Evolutionary conservation across 768 basidiomycete genomes (phyloP).

Genomic region (Sutorius australiensis): DNA sequence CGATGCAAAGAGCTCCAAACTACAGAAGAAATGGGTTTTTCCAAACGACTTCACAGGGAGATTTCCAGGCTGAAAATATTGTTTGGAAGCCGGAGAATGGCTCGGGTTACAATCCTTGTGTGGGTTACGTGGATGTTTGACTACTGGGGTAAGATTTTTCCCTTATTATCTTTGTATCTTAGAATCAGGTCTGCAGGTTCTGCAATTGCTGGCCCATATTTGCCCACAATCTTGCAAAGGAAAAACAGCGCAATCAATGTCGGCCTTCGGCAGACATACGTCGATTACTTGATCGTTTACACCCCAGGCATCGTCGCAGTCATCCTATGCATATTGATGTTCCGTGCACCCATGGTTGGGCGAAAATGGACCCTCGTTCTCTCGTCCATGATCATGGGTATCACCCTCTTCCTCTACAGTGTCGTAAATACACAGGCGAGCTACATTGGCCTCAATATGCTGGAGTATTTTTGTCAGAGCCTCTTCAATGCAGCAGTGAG

Average conservation of each 20-base stretch:
- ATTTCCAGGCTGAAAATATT: slow-evolving; percentile 9
- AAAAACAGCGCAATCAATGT: slow-evolving; percentile 11
- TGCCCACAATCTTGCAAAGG: slow-evolving; percentile 12
- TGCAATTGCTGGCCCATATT: neutral
- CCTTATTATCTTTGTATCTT: neutral
- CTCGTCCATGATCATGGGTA: slow-evolving; percentile 6
- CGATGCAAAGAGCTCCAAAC: neutral
- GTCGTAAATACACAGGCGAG: slow-evolving; percentile 11
- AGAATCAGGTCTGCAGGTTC: neutral
- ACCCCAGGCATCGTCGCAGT: slow-evolving; percentile 4
- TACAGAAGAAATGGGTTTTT: neutral
- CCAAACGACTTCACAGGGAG: slow-evolving; percentile 1
- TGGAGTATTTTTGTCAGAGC: slow-evolving; percentile 9
- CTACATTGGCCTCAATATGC: slow-evolving; percentile 7
- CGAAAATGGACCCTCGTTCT: slow-evolving; percentile 16
- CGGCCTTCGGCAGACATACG: slow-evolving; percentile 3
- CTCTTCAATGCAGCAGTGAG: slow-evolving; percentile 11
- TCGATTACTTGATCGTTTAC: slow-evolving; percentile 10
- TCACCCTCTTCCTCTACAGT: slow-evolving; percentile 9
- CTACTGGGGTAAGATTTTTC: slow-evolving; percentile 7
- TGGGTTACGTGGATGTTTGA: slow-evolving; percentile 17
- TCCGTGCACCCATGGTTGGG: slow-evolving; percentile 13
- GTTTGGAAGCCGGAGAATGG: slow-evolving; percentile 13
- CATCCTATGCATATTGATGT: slow-evolving; percentile 5
- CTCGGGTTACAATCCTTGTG: slow-evolving; percentile 7